Conservation (phyloP, 225 moss, liverwort and hornwort species). For the Pleurozium schreberi region DNA sequence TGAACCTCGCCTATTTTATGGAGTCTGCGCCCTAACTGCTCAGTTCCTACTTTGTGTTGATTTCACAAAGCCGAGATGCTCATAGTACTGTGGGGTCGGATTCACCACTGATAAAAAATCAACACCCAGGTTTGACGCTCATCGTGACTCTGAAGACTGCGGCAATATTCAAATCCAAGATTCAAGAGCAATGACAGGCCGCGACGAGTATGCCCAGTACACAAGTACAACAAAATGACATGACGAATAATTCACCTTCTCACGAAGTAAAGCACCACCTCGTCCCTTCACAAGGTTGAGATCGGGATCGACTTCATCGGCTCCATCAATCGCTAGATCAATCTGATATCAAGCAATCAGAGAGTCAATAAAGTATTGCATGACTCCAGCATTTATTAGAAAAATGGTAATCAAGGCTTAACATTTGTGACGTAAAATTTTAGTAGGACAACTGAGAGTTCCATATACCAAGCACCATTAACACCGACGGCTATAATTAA, state of each 20-base stretch:
- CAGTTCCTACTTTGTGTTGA: no score
- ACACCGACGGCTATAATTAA: not conserved
- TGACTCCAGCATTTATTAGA: not conserved
- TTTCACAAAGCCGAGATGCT: no score
- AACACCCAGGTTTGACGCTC: no score
- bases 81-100: no score
- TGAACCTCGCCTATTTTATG: no score
- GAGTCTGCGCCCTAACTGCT: no score
- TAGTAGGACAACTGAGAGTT: not conserved
- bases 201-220: not conserved
- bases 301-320: conserved; percentile 96
- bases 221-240: not conserved
- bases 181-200: no score
- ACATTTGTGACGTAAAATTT: not conserved
- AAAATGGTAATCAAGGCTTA: not conserved
- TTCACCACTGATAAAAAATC: no score
- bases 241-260: conserved; percentile 46
- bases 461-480: not conserved
- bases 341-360: conserved; percentile 34
- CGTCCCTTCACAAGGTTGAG: conserved; percentile 97
- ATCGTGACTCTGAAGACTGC: no score
- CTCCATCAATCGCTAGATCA: conserved; percentile 93
- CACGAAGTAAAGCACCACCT: conserved; percentile 95
- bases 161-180: not conserved
- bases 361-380: not conserved